Conservation (phyloP, 2,329 filamentous ascomycete genomes). For the Nectriaceae sp. region DNA sequence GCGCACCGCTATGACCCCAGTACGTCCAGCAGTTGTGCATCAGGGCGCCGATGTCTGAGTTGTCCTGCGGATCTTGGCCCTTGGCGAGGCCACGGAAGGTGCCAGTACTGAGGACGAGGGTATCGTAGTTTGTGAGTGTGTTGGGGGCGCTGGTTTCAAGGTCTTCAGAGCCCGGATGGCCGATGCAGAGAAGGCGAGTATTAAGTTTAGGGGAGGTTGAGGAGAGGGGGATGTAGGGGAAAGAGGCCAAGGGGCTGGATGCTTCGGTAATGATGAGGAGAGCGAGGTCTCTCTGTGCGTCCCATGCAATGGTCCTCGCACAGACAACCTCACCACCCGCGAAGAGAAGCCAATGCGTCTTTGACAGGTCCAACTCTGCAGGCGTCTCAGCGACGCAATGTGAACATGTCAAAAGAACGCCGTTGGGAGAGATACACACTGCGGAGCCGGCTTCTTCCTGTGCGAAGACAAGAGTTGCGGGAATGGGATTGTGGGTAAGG, state of each 20-base stretch:
- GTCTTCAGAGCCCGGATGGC: slow-evolving; percentile 41
- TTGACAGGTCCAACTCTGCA: slow-evolving; percentile 32
- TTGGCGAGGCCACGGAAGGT: slow-evolving; percentile 40
- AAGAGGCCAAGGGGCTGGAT: slow-evolving; percentile 12
- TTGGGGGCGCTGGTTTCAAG: slow-evolving; percentile 41
- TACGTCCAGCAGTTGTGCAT: slow-evolving; percentile 59
- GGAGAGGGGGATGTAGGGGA: slow-evolving; percentile 22
- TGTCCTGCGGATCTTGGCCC: slow-evolving; percentile 48
- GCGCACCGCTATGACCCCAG: slow-evolving; percentile 57
- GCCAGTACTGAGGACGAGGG: slow-evolving; percentile 48
- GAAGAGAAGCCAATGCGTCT: slow-evolving; percentile 45
- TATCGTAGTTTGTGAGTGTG: slow-evolving; percentile 44
- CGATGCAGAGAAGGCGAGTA: slow-evolving; percentile 33
- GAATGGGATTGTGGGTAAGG: slow-evolving; percentile 8
- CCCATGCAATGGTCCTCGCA: slow-evolving; percentile 43
- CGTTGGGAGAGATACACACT: slow-evolving; percentile 46
- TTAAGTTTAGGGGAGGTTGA: slow-evolving; percentile 16
- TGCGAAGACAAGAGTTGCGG: slow-evolving; percentile 47
- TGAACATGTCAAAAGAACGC: slow-evolving; percentile 51
- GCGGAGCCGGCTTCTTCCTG: slow-evolving; percentile 53
- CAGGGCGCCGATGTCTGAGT: slow-evolving; percentile 52
- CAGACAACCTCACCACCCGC: slow-evolving; percentile 40
- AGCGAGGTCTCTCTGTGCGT: slow-evolving; percentile 46
- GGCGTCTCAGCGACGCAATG: slow-evolving; percentile 50
- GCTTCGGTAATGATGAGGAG: slow-evolving; percentile 42